Evolutionary conservation across 1,284 basidiomycete species (phyloP), one percentile per base, ranked within the genome.

Genomic region (Microstroma glucosiphilum): DNA sequence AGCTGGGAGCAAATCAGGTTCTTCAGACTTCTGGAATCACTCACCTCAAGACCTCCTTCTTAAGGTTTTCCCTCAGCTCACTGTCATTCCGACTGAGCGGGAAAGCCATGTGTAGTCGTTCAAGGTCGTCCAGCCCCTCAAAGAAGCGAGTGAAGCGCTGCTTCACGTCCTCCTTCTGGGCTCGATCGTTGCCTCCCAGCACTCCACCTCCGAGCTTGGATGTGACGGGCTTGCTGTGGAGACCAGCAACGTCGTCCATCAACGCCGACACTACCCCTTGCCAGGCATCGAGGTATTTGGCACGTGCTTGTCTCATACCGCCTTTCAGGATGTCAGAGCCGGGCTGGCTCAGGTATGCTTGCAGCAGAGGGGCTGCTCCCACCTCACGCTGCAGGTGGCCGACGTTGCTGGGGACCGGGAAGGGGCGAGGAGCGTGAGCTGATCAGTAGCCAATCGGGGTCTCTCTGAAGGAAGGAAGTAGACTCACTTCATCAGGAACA

Each of bases 71-170:
- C 21, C 67, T 65, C 58, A 77, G 57, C 56, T 74, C 69, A 12
- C 51, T 56, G 57, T 77, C 73, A 43, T 71, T 69, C 54, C 59
- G 67, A 42, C 63, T 67, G 40, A 75, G 60, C 1, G 74, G 73
- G 62, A 71, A 76, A 1, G 73, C 73, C n/a, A 69, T 64, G 54
- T 76, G 73, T 37, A 76, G 51, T 2, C 69, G 30, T 56, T 74
- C 72, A 19, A 76, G 53, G 46, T 76, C 73, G 49, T 76, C 73
- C 1, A 76, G 59, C 25, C 64, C 63, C 15, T 76, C 73, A 63
- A 71, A 76, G 60, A 76, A 76, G 48, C 67, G 69, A 23, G 73
- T 69, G 43, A 77, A 76, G 11, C 72, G 62, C 25, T 77, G 75
- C 60, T 77, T 77, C 58, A 72, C 69, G 54, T 69, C 68, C 23